A percentile compares a stretch with the other conserved stretches of the same genome.
Conservation (phyloP, 352 stramenopile species). For the Globisporangium emineosum region DNA sequence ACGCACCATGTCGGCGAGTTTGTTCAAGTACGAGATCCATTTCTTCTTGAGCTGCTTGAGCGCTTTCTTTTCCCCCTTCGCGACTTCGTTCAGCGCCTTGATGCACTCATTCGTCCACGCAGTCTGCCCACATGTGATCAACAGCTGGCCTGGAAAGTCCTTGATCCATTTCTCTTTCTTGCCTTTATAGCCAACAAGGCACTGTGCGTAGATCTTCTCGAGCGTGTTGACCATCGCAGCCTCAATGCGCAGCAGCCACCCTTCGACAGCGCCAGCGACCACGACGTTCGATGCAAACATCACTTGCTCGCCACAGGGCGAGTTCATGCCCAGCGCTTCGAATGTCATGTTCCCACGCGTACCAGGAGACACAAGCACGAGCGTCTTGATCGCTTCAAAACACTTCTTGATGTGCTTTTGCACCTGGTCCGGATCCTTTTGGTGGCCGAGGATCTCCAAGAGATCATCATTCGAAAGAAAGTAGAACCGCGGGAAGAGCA, state of each 20-base stretch:
- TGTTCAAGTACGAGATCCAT: conserved; percentile 92
- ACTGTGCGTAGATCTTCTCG: conserved; percentile 84
- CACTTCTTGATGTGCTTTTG: conserved; percentile 92
- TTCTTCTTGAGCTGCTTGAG: conserved; percentile 93
- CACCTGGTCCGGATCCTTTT: conserved; percentile 87
- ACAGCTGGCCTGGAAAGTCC: conserved; percentile 89
- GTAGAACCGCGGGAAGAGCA: conserved; percentile 86
- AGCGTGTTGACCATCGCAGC: conserved; percentile 82
- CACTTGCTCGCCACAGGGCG: conserved; percentile 86
- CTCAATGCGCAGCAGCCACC: conserved; percentile 86
- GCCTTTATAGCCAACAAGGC: conserved; percentile 83
- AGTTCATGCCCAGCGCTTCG: conserved; percentile 88
- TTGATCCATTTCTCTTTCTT: conserved; percentile 97
- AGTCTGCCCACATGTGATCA: conserved; percentile 93
- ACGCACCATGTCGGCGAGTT: conserved; percentile 92
- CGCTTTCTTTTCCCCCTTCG: conserved; percentile 89
- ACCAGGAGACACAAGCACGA: conserved; percentile 61
- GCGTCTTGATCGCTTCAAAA: conserved; percentile 88
- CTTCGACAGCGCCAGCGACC: conserved; percentile 88
- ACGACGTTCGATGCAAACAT: conserved; percentile 85
- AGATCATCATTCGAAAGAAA: conserved; percentile 89
- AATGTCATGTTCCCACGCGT: conserved; percentile 80
- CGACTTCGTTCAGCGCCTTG: conserved; percentile 90
- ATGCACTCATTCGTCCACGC: conserved; percentile 93
- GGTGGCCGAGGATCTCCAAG: conserved; percentile 82